A percentile compares a stretch with the other conserved stretches of the same genome.
phyloP scores from a whole-genome alignment of 1,139 yeast species.

The Sugiyamaella neomexicana region DNA sequence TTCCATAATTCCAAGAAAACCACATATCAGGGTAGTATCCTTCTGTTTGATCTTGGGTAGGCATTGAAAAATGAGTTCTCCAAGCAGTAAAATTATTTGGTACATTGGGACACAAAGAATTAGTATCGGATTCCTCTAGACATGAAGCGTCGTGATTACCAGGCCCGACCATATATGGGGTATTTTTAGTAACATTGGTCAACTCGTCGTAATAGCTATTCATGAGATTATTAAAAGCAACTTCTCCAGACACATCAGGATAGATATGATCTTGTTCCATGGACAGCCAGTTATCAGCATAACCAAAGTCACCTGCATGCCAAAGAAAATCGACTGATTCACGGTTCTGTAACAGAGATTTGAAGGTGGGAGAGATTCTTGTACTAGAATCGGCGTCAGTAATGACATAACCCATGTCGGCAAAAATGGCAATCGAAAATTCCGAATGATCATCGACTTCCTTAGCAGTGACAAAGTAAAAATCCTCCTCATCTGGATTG shows the following conservation, averaged over 20 bases:
- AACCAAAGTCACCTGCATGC: slow-evolving; percentile 36
- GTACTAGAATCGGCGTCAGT: slow-evolving; percentile 22
- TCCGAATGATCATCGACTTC: slow-evolving; percentile 20
- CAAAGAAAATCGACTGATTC: slow-evolving; percentile 30
- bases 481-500: slow-evolving; percentile 2
- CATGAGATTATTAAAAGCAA: slow-evolving; percentile 20
- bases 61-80: slow-evolving; percentile 33
- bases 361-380: slow-evolving; percentile 20
- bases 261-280: slow-evolving; percentile 25
- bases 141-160: slow-evolving; percentile 37
- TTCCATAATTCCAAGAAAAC: slow-evolving; percentile 34
- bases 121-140: slow-evolving; percentile 19
- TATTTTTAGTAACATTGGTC: slow-evolving; percentile 27
- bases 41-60: slow-evolving; percentile 23
- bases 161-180: slow-evolving; percentile 36
- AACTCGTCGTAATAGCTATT: slow-evolving; percentile 31
- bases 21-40: slow-evolving; percentile 31
- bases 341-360: slow-evolving; percentile 13
- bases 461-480: slow-evolving; percentile 23
- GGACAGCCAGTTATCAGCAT: slow-evolving; percentile 35
- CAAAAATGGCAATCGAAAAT: slow-evolving; percentile 24
- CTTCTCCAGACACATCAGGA: slow-evolving; percentile 17
- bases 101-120: slow-evolving; percentile 29
- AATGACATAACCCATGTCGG: slow-evolving; percentile 31
- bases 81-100: slow-evolving; percentile 34